phyloP scores from a whole-genome alignment of 495 filamentous ascomycete genomes.

The Cryomyces minteri region DNA sequence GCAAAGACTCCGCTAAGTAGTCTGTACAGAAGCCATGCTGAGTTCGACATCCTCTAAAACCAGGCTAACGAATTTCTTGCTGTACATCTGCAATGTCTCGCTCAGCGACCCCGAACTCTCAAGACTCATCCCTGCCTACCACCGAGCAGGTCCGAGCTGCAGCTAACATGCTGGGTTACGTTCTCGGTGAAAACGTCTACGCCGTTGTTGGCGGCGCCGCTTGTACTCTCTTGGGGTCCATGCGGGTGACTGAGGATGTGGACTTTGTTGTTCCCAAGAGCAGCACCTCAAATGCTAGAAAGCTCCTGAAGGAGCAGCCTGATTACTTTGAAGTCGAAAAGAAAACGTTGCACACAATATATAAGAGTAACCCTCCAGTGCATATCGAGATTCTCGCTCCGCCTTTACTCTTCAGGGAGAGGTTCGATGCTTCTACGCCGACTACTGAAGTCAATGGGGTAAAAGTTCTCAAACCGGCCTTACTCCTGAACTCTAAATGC shows the following conservation, averaged over 20 bases:
- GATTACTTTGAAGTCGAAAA: conserved; percentile 1
- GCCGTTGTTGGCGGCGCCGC: conserved; percentile 6
- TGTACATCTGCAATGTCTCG: not conserved
- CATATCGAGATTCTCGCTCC: conserved; percentile 6
- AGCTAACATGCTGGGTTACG: not conserved
- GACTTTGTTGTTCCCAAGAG: conserved; percentile 4
- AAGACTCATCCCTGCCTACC: not conserved
- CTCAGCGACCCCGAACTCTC: not conserved
- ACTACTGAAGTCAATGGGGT: not conserved
- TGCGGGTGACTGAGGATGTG: conserved; percentile 1
- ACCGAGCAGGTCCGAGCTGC: not conserved
- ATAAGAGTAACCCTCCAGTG: conserved; percentile 1
- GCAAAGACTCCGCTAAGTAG: no score
- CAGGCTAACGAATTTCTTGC: not conserved
- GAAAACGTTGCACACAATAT: conserved; percentile 3
- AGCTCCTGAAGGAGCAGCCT: not conserved
- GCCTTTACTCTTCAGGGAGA: conserved; percentile 2
- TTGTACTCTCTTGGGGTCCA: conserved; percentile 2
- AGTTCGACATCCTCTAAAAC: no score
- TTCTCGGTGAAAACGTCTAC: conserved; percentile 1
- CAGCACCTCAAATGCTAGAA: not conserved
- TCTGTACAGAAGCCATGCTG: no score
- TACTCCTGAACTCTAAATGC: conserved; percentile 6
- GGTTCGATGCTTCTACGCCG: conserved; percentile 3
- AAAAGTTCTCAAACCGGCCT: conserved; percentile 3